phyloP scores from a whole-genome alignment of 495 filamentous ascomycete genomes.

The Penicillium subrubescens region DNA sequence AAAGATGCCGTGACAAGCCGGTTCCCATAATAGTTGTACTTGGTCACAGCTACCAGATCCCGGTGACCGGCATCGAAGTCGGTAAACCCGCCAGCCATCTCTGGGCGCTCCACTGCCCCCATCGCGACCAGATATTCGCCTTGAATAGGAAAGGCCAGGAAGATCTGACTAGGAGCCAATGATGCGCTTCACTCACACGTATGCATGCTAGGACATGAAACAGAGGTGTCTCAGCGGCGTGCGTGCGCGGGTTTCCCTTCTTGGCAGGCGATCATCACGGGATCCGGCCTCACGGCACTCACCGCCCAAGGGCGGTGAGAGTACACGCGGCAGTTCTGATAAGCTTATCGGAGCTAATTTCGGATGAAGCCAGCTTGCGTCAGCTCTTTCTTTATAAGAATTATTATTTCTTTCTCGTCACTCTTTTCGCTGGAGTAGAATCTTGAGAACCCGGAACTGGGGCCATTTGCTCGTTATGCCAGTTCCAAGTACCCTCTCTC shows the following conservation, averaged over 20 bases:
- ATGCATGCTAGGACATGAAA: slow-evolving; percentile 33
- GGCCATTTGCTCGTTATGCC: slow-evolving; percentile 39
- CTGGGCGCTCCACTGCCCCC: slow-evolving; percentile 31
- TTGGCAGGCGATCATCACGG: slow-evolving; percentile 25
- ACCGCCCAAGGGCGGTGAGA: slow-evolving; percentile 34
- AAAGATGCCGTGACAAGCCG: slow-evolving; percentile 88
- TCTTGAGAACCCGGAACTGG: not conserved
- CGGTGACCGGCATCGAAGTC: slow-evolving; percentile 69
- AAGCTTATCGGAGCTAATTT: slow-evolving; percentile 26
- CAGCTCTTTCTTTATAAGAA: slow-evolving; percentile 12
- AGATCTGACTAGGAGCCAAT: slow-evolving; percentile 27
- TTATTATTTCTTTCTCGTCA: slow-evolving; percentile 12
- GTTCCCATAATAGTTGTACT: slow-evolving; percentile 79
- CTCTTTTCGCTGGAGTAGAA: not conserved
- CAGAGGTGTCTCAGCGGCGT: slow-evolving; percentile 29
- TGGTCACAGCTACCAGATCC: slow-evolving; percentile 53
- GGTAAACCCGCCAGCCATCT: slow-evolving; percentile 54
- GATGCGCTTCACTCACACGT: slow-evolving; percentile 23
- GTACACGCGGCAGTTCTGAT: slow-evolving; percentile 7
- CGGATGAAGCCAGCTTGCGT: slow-evolving; percentile 41
- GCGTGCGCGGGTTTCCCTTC: slow-evolving; percentile 21
- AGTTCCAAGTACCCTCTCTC: slow-evolving; percentile 53
- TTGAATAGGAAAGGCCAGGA: slow-evolving; percentile 7
- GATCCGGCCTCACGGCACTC: slow-evolving; percentile 24
- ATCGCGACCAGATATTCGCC: slow-evolving; percentile 18